phyloP scores from a whole-genome alignment of 441 rosid genomes.

The Corymbia calophylla region DNA sequence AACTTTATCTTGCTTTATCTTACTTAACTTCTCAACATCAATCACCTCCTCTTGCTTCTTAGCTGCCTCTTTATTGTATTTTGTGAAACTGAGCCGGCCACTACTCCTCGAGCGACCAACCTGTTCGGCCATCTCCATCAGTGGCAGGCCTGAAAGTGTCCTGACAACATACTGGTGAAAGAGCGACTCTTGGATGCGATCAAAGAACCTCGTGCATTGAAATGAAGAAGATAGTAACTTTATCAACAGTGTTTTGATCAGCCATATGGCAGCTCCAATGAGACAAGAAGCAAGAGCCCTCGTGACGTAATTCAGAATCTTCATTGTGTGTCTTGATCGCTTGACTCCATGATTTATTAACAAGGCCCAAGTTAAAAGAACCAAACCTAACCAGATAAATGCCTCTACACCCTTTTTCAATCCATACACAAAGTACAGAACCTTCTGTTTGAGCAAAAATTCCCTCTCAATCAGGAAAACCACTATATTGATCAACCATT shows the following conservation, averaged over 20 bases:
- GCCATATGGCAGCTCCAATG: background rate
- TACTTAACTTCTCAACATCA: background rate
- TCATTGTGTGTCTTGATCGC: background rate
- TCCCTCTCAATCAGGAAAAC: background rate
- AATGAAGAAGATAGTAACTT: background rate
- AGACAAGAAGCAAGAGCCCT: background rate
- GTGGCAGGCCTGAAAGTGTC: background rate
- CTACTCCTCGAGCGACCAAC: background rate
- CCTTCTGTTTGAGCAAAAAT: background rate
- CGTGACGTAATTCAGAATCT: background rate
- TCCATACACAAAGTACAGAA: background rate
- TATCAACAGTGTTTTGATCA: background rate
- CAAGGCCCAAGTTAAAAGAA: background rate
- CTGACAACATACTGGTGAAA: background rate
- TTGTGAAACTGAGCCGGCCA: background rate
- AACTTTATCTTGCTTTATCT: background rate
- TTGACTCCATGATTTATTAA: background rate
- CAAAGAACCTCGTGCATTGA: constrained; percentile 3
- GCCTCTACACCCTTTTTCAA: background rate
- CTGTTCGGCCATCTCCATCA: background rate
- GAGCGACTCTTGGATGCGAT: background rate
- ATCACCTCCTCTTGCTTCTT: background rate
- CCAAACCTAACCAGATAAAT: background rate
- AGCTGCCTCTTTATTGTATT: background rate
- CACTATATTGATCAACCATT: background rate